Percentiles rank a stretch among this genome's conserved stretches.
These are phyloP conservation scores for Asterophora parasitica DNA, from an alignment of 768 basidiomycete species.

Conservation along the genomic window DNA sequence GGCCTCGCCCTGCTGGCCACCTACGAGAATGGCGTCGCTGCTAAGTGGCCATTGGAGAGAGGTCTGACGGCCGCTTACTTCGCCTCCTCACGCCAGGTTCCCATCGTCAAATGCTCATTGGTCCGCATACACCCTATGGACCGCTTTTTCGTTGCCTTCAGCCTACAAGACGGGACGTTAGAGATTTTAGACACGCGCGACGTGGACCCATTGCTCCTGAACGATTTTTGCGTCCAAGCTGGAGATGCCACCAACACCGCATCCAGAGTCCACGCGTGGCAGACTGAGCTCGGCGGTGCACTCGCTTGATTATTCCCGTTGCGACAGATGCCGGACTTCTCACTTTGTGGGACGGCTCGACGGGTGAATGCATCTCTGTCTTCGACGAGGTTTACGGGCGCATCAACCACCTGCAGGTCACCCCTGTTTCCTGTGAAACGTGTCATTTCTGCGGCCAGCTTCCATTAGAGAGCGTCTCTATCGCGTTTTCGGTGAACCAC, in stretches of 20 bases:
- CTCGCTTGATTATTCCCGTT: conserved; percentile 52
- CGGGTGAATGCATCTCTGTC: conserved; percentile 57
- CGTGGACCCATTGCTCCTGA: conserved; percentile 34
- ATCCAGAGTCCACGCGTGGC: conserved; percentile 48
- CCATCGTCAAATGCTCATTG: conserved; percentile 45
- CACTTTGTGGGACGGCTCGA: conserved; percentile 72
- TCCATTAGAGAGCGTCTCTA: conserved; percentile 58
- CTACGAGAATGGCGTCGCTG: conserved; percentile 57
- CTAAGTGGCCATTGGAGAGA: conserved; percentile 46
- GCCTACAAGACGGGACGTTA: conserved; percentile 60
- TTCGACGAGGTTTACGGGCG: conserved; percentile 56
- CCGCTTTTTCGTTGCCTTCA: conserved; percentile 50
- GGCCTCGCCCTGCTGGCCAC: conserved; percentile 38
- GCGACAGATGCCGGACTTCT: conserved; percentile 64
- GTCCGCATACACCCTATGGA: conserved; percentile 44
- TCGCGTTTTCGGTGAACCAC: conserved; percentile 64
- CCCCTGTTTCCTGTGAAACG: conserved; percentile 44
- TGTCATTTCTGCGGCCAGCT: conserved; percentile 73
- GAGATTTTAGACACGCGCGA: conserved; percentile 54
- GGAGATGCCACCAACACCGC: conserved; percentile 57
- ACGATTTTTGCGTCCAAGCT: conserved; percentile 48
- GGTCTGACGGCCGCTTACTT: conserved; percentile 32
- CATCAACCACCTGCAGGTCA: conserved; percentile 58
- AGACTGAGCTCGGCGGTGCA: conserved; percentile 44
- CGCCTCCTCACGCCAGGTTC: conserved; percentile 36